These are phyloP conservation scores for Candida smagusa DNA, from an alignment of 1,139 yeast species.

Conservation along the genomic window DNA sequence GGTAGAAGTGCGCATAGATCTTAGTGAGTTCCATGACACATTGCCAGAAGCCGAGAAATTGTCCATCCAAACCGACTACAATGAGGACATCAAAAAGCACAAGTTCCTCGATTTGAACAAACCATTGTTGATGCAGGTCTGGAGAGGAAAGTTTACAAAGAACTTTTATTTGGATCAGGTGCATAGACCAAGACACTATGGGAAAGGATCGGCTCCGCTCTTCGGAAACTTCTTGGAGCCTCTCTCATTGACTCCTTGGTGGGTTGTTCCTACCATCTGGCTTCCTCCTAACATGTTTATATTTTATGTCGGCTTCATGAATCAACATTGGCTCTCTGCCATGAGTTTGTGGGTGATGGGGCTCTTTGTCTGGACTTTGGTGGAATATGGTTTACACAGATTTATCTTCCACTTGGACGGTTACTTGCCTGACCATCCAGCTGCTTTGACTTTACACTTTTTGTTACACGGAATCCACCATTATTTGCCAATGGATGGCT, in stretches of 20 bases:
- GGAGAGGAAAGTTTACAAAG: slow-evolving; percentile 69
- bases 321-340: slow-evolving; percentile 34
- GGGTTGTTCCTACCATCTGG: slow-evolving; percentile 87
- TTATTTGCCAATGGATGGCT: slow-evolving; percentile 93
- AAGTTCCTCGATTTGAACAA: slow-evolving; percentile 80
- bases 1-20: slow-evolving; percentile 37
- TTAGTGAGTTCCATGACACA: slow-evolving; percentile 52
- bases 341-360: slow-evolving; percentile 57
- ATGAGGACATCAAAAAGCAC: slow-evolving; percentile 69
- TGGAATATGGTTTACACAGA: slow-evolving; percentile 86
- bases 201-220: slow-evolving; percentile 80
- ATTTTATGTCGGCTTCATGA: slow-evolving; percentile 38
- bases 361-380: slow-evolving; percentile 83
- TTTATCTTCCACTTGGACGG: slow-evolving; percentile 89
- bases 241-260: slow-evolving; percentile 48
- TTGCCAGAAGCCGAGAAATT: slow-evolving; percentile 71
- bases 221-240: slow-evolving; percentile 50
- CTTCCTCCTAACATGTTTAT: slow-evolving; percentile 67
- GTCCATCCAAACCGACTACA: slow-evolving; percentile 74
- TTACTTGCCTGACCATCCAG: slow-evolving; percentile 75
- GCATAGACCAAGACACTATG: slow-evolving; percentile 90
- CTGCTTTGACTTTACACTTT: slow-evolving; percentile 80
- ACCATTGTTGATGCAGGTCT: slow-evolving; percentile 78
- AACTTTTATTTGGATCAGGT: slow-evolving; percentile 94
- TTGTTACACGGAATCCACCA: slow-evolving; percentile 94